Conservation (phyloP, 257 asterid species). For the Gentiana macrophylla region DNA sequence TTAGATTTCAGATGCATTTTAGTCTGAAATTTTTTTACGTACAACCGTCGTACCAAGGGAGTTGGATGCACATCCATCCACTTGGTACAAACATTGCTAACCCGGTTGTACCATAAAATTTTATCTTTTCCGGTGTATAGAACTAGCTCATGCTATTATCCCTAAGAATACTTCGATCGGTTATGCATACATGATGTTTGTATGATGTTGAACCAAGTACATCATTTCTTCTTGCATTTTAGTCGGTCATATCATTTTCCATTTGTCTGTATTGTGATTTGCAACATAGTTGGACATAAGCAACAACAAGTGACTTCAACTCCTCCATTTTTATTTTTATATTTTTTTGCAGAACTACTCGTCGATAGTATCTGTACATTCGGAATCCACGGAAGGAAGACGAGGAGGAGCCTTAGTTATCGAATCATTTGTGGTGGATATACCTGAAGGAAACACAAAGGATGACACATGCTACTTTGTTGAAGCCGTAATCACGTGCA, state of each 20-base stretch:
- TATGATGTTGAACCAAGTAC: too few species aligned
- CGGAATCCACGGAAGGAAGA: slow-evolving; percentile 22
- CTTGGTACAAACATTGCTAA: not conserved
- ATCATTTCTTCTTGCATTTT: too few species aligned
- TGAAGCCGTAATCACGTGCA: slow-evolving; percentile 27
- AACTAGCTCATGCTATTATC: too few species aligned
- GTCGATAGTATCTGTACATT: slow-evolving; percentile 21
- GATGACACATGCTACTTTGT: slow-evolving; percentile 31
- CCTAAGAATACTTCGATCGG: too few species aligned
- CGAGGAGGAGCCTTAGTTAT: slow-evolving; percentile 21
- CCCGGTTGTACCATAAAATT: not conserved
- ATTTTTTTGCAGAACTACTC: slow-evolving; percentile 20
- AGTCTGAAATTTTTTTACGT: not conserved
- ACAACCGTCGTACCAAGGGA: not conserved
- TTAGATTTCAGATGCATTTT: not conserved
- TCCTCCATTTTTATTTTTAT: slow-evolving; percentile 6
- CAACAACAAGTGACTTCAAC: slow-evolving; percentile 5
- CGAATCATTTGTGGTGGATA: slow-evolving; percentile 27
- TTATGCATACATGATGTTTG: too few species aligned
- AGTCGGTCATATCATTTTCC: too few species aligned
- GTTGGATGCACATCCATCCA: not conserved
- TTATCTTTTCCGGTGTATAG: not conserved
- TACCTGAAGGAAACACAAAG: slow-evolving; percentile 28
- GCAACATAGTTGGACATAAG: not conserved
- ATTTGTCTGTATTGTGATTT: not conserved